Evolutionary conservation across 805 yeast genomes (phyloP).

Genomic region (Candida montana): DNA sequence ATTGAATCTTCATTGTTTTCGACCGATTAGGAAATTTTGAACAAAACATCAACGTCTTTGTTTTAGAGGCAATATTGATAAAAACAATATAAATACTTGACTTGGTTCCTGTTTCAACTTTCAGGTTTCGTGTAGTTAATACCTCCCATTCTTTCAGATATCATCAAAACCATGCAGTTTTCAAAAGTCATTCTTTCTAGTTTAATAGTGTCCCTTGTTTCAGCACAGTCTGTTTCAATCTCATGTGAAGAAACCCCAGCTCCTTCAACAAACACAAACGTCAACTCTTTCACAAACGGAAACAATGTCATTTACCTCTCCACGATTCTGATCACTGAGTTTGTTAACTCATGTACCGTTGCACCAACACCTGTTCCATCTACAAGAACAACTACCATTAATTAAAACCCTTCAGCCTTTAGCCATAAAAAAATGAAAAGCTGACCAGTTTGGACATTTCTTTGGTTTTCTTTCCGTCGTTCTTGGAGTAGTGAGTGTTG

Average conservation of each 20-base stretch:
- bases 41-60: neutral
- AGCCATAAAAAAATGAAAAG: too few species aligned
- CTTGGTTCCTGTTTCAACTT: neutral
- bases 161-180: neutral
- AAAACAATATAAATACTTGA: too few species aligned
- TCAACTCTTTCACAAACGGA: constrained; percentile 1
- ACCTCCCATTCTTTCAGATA: too few species aligned
- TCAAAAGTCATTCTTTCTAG: constrained; percentile 1
- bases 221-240: constrained; percentile 2
- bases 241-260: constrained; percentile 9
- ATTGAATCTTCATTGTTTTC: neutral
- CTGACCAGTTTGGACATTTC: too few species aligned
- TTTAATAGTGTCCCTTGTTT: neutral
- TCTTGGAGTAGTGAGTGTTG: too few species aligned
- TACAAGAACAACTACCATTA: neutral
- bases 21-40: neutral
- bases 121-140: too few species aligned
- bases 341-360: neutral
- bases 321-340: constrained; percentile 4
- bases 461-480: neutral
- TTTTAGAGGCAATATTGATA: neutral
- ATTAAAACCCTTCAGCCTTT: neutral
- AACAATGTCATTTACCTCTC: neutral
- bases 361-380: neutral
- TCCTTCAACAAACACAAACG: constrained; percentile 1